phyloP scores from a whole-genome alignment of 768 basidiomycete species.

The Hydnum rufescens region DNA sequence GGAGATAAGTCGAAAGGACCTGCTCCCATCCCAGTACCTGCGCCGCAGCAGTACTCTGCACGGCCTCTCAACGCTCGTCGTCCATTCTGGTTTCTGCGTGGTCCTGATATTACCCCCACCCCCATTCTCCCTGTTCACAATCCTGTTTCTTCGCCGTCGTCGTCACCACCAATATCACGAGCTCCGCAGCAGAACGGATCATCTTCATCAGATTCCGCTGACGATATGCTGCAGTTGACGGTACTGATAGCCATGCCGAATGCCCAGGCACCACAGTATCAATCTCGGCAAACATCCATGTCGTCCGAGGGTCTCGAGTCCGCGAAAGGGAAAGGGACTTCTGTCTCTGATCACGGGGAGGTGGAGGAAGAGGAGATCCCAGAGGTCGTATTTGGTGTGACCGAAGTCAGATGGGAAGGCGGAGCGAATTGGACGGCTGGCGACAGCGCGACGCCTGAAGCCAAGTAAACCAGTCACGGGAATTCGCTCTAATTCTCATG shows the following conservation, averaged over 20 bases:
- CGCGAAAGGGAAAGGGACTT: conserved; percentile 1
- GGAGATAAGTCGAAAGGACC: neutral
- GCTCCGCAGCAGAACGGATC: too few species aligned
- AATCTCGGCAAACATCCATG: neutral
- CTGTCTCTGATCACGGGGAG: neutral
- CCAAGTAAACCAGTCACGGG: neutral
- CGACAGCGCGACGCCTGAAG: neutral
- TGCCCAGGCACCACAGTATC: neutral
- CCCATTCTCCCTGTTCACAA: neutral
- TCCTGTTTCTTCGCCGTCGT: neutral
- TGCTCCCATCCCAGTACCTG: neutral
- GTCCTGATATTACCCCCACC: neutral
- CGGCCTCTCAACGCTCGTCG: neutral
- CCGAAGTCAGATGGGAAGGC: conserved; percentile 1
- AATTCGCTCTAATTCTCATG: neutral
- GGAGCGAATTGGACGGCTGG: neutral
- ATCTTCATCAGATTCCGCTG: neutral
- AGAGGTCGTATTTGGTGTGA: conserved; percentile 7
- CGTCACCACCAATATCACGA: neutral
- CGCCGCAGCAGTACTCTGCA: neutral
- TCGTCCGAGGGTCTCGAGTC: conserved; percentile 1
- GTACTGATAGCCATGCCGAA: conserved; percentile 10
- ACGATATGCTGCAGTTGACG: conserved; percentile 2
- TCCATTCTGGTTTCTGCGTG: neutral
- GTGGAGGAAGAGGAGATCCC: conserved; percentile 8